These are phyloP conservation scores for Brassica cretica DNA, from an alignment of 345 rosid genomes.

Conservation along the genomic window DNA sequence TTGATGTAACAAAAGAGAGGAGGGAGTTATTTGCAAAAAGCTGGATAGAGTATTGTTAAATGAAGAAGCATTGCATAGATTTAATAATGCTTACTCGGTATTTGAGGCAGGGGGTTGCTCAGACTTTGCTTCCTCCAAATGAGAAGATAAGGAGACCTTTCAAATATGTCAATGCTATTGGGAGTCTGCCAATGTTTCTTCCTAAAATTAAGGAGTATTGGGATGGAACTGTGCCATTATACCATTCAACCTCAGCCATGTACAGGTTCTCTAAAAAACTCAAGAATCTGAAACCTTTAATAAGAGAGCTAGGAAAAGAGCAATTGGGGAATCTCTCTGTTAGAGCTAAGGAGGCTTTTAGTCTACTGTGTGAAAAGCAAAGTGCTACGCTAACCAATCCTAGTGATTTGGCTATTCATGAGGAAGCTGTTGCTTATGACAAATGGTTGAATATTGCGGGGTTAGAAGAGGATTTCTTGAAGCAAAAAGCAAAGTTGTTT, in stretches of 20 bases:
- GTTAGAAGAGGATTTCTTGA: too few species aligned
- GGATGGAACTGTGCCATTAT: not conserved
- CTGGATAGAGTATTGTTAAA: not conserved
- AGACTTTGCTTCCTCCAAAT: not conserved
- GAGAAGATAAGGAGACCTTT: not conserved
- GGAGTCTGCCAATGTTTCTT: not conserved
- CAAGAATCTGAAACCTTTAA: not conserved
- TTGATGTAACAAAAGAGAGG: not conserved
- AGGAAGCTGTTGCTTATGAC: too few species aligned
- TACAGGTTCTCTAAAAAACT: not conserved
- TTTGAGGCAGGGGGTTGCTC: not conserved
- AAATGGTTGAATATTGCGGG: too few species aligned
- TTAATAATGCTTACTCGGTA: not conserved
- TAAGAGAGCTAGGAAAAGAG: not conserved
- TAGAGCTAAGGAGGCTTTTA: not conserved
- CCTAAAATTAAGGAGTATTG: not conserved
- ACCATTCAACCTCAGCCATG: not conserved
- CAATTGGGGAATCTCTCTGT: not conserved
- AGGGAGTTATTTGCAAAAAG: not conserved
- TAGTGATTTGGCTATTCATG: too few species aligned
- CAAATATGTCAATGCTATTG: not conserved
- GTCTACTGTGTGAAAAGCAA: too few species aligned
- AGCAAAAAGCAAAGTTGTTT: too few species aligned
- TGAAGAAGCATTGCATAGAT: not conserved
- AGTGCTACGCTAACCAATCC: too few species aligned